A percentile compares a stretch with the other conserved stretches of the same genome.
Conservation (phyloP, 345 rosid genomes). For the Eutrema heterophyllum region DNA sequence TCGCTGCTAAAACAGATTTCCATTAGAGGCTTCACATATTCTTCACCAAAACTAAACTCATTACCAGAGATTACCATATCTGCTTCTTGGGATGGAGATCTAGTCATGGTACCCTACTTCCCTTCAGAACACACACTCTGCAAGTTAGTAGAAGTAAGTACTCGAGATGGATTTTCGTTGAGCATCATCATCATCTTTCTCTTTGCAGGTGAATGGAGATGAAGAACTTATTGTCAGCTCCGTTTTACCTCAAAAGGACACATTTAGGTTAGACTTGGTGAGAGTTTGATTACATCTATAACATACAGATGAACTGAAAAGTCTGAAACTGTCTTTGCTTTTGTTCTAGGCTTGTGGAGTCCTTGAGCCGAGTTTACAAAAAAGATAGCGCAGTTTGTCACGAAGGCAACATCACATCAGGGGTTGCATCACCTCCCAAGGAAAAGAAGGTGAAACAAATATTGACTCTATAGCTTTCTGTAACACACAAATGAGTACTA, state of each 20-base stretch:
- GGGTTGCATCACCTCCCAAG: conserved; percentile 34
- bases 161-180: neutral
- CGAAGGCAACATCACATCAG: conserved; percentile 33
- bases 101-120: conserved; percentile 55
- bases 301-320: neutral
- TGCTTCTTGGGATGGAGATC: conserved; percentile 65
- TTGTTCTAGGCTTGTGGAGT: conserved; percentile 50
- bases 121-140: conserved; percentile 9
- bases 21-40: conserved; percentile 55
- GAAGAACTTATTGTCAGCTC: conserved; percentile 63
- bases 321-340: neutral
- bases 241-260: conserved; percentile 50
- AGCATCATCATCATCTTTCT: neutral
- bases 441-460: conserved; percentile 64
- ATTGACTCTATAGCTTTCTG: neutral
- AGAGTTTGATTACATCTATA: neutral
- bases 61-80: conserved; percentile 47
- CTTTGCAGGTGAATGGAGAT: conserved; percentile 65
- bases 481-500: neutral
- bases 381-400: conserved; percentile 37
- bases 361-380: conserved; percentile 50
- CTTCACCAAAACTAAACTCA: conserved; percentile 44
- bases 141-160: neutral
- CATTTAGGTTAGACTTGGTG: conserved; percentile 42
- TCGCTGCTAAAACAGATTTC: conserved; percentile 56